phyloP scores from a whole-genome alignment of 73 alveolate genomes.

The Breviolum minutum region DNA sequence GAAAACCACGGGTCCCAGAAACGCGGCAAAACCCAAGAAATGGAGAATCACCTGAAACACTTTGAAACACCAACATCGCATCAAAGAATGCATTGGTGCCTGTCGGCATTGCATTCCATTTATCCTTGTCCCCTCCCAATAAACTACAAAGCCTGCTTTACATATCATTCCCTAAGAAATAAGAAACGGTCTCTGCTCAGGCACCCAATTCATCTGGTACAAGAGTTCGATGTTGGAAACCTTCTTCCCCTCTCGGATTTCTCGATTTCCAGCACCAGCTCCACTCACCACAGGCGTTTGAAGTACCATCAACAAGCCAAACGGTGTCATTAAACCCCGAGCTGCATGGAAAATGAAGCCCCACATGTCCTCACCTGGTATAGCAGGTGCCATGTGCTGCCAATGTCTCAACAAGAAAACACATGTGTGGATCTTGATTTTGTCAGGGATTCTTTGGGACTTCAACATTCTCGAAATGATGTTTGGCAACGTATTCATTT shows the following conservation, averaged over 20 bases:
- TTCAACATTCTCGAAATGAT: too few species aligned
- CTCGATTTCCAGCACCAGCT: conserved; percentile 48
- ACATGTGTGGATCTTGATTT: too few species aligned
- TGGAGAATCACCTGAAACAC: conserved; percentile 40
- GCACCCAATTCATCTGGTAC: conserved; percentile 83
- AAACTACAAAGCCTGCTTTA: neutral
- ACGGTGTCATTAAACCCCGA: conserved; percentile 70
- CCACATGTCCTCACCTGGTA: conserved; percentile 66
- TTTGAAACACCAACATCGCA: neutral
- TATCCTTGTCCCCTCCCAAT: neutral
- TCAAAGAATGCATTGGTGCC: neutral
- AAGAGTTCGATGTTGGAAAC: conserved; percentile 64
- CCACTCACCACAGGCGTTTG: conserved; percentile 86
- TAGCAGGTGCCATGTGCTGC: too few species aligned
- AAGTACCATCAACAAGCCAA: conserved; percentile 71
- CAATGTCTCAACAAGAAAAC: too few species aligned
- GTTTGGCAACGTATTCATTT: too few species aligned
- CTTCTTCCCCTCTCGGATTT: conserved; percentile 66
- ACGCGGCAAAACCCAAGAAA: conserved; percentile 40
- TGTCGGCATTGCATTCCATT: too few species aligned
- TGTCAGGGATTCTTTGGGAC: too few species aligned
- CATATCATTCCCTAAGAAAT: too few species aligned
- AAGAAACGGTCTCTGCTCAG: neutral
- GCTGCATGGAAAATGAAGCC: conserved; percentile 89
- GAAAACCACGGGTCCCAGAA: conserved; percentile 78